phyloP scores from a whole-genome alignment of 192 early-diverging fungal species.

The Ambispora gerdemannii region DNA sequence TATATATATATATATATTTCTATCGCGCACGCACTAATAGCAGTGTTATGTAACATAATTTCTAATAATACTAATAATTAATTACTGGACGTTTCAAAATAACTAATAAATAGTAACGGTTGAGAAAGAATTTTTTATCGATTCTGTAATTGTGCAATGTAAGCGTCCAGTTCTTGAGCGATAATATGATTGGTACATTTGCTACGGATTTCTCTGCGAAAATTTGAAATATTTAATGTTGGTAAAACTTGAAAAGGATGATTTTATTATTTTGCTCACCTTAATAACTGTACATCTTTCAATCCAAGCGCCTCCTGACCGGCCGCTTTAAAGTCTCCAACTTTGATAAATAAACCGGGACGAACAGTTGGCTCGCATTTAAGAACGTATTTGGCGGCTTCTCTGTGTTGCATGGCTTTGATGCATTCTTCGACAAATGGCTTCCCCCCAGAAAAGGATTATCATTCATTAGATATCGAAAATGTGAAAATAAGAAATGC shows the following conservation, averaged over 20 bases:
- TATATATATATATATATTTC: no score
- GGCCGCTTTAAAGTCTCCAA: slow-evolving; percentile 72
- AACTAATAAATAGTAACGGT: no score
- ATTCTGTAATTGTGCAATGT: slow-evolving; percentile 37
- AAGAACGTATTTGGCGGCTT: slow-evolving; percentile 73
- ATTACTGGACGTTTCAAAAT: no score
- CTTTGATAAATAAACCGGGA: slow-evolving; percentile 64
- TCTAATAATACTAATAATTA: no score
- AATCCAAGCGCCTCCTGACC: slow-evolving; percentile 60
- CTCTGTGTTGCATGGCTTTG: slow-evolving; percentile 67
- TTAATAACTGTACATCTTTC: slow-evolving; percentile 62
- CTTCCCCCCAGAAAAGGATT: slow-evolving; percentile 19
- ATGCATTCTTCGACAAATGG: slow-evolving; percentile 84
- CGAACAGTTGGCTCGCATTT: slow-evolving; percentile 62
- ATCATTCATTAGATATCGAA: not conserved
- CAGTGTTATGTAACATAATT: no score
- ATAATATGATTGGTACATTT: slow-evolving; percentile 47
- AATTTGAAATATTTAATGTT: slow-evolving; percentile 4
- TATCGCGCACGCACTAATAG: no score
- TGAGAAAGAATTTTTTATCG: no score
- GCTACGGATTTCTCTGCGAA: slow-evolving; percentile 37
- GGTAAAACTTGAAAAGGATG: not conserved
- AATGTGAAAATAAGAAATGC: not conserved
- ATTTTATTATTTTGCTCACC: slow-evolving; percentile 37
- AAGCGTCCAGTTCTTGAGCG: slow-evolving; percentile 45